These are phyloP conservation scores for Athelia psychrophila DNA, from an alignment of 1,284 basidiomycete species.

Conservation along the genomic window DNA sequence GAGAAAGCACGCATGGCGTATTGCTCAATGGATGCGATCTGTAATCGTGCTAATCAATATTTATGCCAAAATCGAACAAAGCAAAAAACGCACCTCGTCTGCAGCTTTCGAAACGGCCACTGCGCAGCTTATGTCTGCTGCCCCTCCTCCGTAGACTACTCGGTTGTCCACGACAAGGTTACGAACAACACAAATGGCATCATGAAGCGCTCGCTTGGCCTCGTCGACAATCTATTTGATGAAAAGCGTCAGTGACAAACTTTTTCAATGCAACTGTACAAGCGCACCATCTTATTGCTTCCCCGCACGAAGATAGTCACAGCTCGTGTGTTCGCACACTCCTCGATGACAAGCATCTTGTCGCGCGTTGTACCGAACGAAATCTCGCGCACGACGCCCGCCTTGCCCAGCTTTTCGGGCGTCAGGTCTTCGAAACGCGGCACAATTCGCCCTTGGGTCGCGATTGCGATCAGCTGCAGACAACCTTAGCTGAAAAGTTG, in stretches of 20 bases:
- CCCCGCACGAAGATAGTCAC: constrained; percentile 98
- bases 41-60: constrained; percentile 1
- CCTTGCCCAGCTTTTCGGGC: constrained; percentile 87
- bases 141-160: constrained; percentile 97
- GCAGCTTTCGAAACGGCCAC: constrained; percentile 93
- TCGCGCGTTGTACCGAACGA: constrained; percentile 97
- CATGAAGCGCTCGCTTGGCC: constrained; percentile 95
- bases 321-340: constrained; percentile 95
- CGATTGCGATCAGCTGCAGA: constrained; percentile 90
- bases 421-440: constrained; percentile 96
- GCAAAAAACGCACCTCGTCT: constrained; percentile 65
- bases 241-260: constrained; percentile 3
- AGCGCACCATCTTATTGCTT: constrained; percentile 94
- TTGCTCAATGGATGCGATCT: constrained; percentile 97
- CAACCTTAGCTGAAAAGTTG: not conserved
- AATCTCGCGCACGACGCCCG: constrained; percentile 91
- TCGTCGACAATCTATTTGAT: constrained; percentile 89
- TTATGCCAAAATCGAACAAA: not conserved
- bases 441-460: constrained; percentile 97
- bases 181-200: constrained; percentile 96
- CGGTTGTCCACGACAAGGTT: constrained; percentile 95
- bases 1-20: constrained; percentile 99
- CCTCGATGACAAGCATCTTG: constrained; percentile 99
- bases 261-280: not conserved
- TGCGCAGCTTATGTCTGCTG: constrained; percentile 94